phyloP scores from a whole-genome alignment of 2,329 filamentous ascomycete species.

The Lasiodiplodia gonubiensis region DNA sequence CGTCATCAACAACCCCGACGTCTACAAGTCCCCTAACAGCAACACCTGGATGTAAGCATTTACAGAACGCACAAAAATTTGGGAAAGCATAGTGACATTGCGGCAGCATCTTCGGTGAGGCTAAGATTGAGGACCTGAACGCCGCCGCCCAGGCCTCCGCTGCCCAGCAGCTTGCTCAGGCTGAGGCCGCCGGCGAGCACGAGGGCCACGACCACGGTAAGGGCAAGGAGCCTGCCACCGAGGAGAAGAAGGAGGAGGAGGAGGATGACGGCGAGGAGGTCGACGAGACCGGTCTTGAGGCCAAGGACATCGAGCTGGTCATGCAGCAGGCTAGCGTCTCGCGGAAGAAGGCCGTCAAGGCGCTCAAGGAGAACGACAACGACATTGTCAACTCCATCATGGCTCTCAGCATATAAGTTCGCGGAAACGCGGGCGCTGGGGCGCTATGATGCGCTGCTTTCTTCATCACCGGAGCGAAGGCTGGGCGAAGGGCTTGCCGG shows the following conservation, averaged over 20 bases:
- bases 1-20: slow-evolving; percentile 99
- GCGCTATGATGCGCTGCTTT: slow-evolving; percentile 9
- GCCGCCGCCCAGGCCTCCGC: slow-evolving; percentile 95
- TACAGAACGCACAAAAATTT: slow-evolving; percentile 9
- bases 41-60: slow-evolving; percentile 96
- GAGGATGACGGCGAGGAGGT: slow-evolving; percentile 96
- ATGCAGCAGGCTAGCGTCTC: slow-evolving; percentile 98
- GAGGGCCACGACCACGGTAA: slow-evolving; percentile 67
- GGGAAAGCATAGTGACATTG: slow-evolving; percentile 34
- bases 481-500: slow-evolving; percentile 26
- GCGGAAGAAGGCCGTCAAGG: slow-evolving; percentile 98
- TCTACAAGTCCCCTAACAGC: slow-evolving; percentile 99
- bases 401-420: slow-evolving; percentile 70
- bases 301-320: slow-evolving; percentile 99
- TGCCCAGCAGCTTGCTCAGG: slow-evolving; percentile 89
- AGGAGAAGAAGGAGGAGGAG: slow-evolving; percentile 72
- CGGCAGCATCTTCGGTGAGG: slow-evolving; percentile 94
- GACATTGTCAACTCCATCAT: slow-evolving; percentile 99
- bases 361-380: slow-evolving; percentile 98
- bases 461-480: slow-evolving; percentile 14
- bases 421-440: slow-evolving; percentile 9
- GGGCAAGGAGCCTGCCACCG: slow-evolving; percentile 62
- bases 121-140: slow-evolving; percentile 99
- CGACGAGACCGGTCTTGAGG: slow-evolving; percentile 90
- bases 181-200: slow-evolving; percentile 69